phyloP scores from a whole-genome alignment of 1,284 basidiomycete genomes.

The Heterobasidion annosum region DNA sequence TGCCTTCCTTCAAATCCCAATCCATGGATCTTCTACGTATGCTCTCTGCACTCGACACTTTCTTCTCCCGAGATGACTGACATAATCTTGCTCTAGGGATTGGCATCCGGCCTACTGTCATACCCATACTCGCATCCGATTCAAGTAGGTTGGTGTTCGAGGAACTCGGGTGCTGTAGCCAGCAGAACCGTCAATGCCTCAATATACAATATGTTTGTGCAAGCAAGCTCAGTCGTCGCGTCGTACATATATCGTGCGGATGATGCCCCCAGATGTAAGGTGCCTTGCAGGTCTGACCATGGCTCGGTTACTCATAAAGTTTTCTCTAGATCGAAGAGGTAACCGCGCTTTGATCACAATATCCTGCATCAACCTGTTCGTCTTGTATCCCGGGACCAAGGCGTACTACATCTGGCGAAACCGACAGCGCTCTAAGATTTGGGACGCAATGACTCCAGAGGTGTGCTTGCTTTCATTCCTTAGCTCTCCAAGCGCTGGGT shows the following conservation, averaged over 20 bases:
- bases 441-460: conserved; percentile 42
- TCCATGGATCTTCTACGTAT: conserved; percentile 38
- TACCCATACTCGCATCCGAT: conserved; percentile 27
- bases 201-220: conserved; percentile 49
- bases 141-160: conserved; percentile 45
- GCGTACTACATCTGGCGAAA: conserved; percentile 45
- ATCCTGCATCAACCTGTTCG: conserved; percentile 32
- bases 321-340: conserved; percentile 34
- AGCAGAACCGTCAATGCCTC: conserved; percentile 46
- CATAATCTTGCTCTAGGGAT: conserved; percentile 6
- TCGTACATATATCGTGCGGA: conserved; percentile 41
- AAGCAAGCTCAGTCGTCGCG: conserved; percentile 33
- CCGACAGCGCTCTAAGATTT: conserved; percentile 33
- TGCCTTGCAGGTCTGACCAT: background rate
- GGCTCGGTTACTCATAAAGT: background rate
- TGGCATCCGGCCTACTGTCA: conserved; percentile 21
- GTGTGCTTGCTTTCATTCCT: conserved; percentile 17
- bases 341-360: conserved; percentile 38
- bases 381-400: conserved; percentile 43
- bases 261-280: conserved; percentile 40
- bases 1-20: conserved; percentile 32
- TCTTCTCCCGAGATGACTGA: background rate
- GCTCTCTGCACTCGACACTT: conserved; percentile 3
- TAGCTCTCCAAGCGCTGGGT: background rate
- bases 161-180: conserved; percentile 46